A percentile compares a stretch with the other conserved stretches of the same genome.
Conservation (phyloP, 257 asterid species). For the Ilex aquifolium region DNA sequence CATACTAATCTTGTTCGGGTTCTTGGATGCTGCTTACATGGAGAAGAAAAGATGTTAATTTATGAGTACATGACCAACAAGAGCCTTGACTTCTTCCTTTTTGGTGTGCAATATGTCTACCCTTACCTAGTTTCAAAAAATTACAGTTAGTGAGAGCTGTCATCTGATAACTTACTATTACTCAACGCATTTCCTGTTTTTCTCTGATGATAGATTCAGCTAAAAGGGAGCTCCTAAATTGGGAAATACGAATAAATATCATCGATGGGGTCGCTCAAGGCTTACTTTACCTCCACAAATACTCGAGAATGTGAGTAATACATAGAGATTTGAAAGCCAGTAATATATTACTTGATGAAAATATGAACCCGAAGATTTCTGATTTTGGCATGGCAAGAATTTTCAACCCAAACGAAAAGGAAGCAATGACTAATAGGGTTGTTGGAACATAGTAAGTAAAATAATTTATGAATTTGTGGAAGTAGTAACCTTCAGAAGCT, state of each 20-base stretch:
- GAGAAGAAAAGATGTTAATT: conserved; percentile 52
- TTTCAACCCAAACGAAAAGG: conserved; percentile 32
- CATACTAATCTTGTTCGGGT: conserved; percentile 61
- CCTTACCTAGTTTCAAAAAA: no score
- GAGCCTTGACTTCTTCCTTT: conserved; percentile 58
- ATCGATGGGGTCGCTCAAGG: conserved; percentile 52
- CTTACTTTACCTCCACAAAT: conserved; percentile 55
- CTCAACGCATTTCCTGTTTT: no score
- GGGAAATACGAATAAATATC: conserved; percentile 29
- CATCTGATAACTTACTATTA: no score
- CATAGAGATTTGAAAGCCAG: conserved; percentile 57
- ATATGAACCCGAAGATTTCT: conserved; percentile 61
- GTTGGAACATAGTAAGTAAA: conserved; percentile 56
- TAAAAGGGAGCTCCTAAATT: conserved; percentile 16
- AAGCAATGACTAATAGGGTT: conserved; percentile 44
- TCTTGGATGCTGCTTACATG: conserved; percentile 46
- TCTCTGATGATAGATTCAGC: conserved; percentile 16
- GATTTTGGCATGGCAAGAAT: conserved; percentile 68
- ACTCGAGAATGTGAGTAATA: conserved; percentile 50
- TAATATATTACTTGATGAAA: conserved; percentile 50
- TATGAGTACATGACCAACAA: conserved; percentile 62
- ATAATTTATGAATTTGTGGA: not conserved
- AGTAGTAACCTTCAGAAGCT: no score
- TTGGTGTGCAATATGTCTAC: conserved; percentile 21
- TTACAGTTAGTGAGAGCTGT: no score